A percentile compares a stretch with the other conserved stretches of the same genome.
Conservation (phyloP, 495 filamentous ascomycete genomes). For the Staphylotrichum tortipilum region DNA sequence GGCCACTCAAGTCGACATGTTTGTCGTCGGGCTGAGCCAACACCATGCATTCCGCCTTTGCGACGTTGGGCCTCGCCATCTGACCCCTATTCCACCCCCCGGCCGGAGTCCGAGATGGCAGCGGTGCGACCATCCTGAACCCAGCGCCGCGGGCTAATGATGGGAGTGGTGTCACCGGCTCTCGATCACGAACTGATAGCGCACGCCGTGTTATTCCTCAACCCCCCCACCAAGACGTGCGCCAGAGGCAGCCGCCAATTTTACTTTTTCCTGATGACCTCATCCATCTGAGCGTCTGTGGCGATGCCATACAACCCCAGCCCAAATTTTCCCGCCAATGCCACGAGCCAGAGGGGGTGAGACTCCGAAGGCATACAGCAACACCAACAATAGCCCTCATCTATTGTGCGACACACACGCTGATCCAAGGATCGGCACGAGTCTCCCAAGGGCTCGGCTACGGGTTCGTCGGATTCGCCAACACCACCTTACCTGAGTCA, state of each 20-base stretch:
- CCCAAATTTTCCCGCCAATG: background rate
- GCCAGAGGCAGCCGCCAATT: background rate
- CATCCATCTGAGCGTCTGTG: background rate
- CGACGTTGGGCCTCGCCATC: constrained; percentile 3
- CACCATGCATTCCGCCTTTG: background rate
- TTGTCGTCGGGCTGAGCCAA: background rate
- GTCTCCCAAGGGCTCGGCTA: background rate
- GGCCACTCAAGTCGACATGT: background rate
- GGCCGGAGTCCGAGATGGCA: constrained; percentile 1
- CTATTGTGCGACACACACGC: background rate
- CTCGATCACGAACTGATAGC: background rate
- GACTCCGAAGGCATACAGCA: background rate
- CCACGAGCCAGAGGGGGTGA: background rate
- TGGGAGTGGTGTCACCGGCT: background rate
- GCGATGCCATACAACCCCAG: background rate
- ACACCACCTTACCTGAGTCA: too few species aligned
- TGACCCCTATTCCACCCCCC: background rate
- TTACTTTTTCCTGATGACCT: background rate
- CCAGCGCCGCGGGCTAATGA: constrained; percentile 9
- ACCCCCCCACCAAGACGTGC: background rate
- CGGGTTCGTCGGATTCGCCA: background rate
- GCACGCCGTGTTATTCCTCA: background rate
- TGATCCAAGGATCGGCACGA: background rate
- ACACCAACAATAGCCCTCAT: background rate
- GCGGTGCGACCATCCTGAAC: constrained; percentile 6